phyloP scores from a whole-genome alignment of 495 filamentous ascomycete genomes.

The Penicillium bialowiezense region DNA sequence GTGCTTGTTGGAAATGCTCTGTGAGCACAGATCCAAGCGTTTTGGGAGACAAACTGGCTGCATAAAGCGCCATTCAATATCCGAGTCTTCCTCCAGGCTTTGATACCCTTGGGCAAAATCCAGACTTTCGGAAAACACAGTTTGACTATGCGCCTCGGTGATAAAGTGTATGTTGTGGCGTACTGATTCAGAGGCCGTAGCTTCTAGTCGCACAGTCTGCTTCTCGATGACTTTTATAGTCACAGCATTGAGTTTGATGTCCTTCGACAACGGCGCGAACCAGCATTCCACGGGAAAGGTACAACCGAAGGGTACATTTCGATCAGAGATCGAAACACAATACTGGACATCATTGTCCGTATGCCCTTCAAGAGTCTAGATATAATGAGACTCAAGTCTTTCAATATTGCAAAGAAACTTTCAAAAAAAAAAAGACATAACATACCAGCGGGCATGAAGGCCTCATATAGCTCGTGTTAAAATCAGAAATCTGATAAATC shows the following conservation, averaged over 20 bases:
- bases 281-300: conserved; percentile 16
- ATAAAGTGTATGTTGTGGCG: conserved; percentile 10
- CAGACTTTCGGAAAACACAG: conserved; percentile 3
- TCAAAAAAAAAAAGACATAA: background rate
- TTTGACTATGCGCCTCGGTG: conserved; percentile 8
- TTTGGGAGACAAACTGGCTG: conserved; percentile 11
- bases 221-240: conserved; percentile 12
- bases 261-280: conserved; percentile 13
- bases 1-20: conserved; percentile 9
- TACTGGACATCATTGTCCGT: conserved; percentile 16
- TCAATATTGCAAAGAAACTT: background rate
- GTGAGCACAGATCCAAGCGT: conserved; percentile 13
- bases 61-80: conserved; percentile 14
- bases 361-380: conserved; percentile 4
- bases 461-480: conserved; percentile 3
- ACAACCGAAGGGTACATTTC: conserved; percentile 15
- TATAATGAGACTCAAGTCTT: background rate
- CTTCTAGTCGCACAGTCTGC: conserved; percentile 14
- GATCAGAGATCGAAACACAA: conserved; percentile 12
- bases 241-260: conserved; percentile 1
- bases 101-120: background rate
- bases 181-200: conserved; percentile 19
- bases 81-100: background rate
- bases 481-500: conserved; percentile 8
- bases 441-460: conserved; percentile 5